Evolutionary conservation across 1,284 basidiomycete species (phyloP), one percentile per base, ranked within the genome.

Genomic region (Kalmanozyma brasiliensis): DNA sequence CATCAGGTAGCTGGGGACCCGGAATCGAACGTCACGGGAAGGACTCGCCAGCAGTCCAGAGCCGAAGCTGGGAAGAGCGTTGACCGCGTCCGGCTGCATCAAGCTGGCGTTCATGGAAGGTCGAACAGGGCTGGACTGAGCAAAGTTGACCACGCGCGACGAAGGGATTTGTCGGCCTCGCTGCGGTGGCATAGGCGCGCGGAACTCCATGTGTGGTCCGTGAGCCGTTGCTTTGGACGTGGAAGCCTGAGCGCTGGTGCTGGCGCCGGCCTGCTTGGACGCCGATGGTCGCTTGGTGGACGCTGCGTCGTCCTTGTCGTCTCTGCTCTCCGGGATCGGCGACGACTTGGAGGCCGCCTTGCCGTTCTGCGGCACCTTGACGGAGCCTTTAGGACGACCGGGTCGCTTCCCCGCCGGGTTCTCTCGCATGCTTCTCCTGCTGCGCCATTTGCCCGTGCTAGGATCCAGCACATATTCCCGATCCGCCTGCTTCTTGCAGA

Each of bases 1-100:
- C 52, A 81, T 64, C 26, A 79, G 29, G 46, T 75, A 69, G 30
- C 61, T 65, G 1, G 78, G 66, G n/a, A 75, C 63, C 20, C 75
- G 68, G 58, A 76, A 78, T 6, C 65, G 59, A 0, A 62, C 41
- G 19, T 68, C 69, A 20, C 62, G 52, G 9, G 73, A 69, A 30
- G 62, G 62, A 22, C 56, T 62, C n/a, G 61, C 51, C 19, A 69
- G 52, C 46, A 55, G 44, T 13, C 44, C 51, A 2, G 40, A 33
- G n/a, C 51, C 65, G 19, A 59, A 57, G 3, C 23, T 24, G 16
- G 49, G 33, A 19, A 55, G n/a, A 1, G 59, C 33, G 34, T 47
- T 65, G 46, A 52, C 11, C 13, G 49, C 36, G 24, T 67, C 65
- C 6, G 53, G 46, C 29, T 68, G 65, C 59, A 68, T 68, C 32